phyloP scores from a whole-genome alignment of 2,329 filamentous ascomycete species.

The Stenocarpella maydis region DNA sequence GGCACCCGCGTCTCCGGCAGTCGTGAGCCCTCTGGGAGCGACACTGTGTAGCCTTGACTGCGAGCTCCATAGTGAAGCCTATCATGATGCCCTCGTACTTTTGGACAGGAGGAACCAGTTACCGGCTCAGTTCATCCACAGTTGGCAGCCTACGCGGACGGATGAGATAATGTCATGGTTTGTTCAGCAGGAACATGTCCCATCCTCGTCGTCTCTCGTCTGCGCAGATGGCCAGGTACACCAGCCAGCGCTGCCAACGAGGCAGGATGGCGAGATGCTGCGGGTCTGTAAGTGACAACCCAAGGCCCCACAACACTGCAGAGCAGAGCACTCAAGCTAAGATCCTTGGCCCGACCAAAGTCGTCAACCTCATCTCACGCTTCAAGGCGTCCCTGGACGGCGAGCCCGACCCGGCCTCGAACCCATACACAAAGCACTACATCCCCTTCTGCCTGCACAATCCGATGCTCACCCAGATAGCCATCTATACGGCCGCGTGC shows the following conservation, averaged over 20 bases:
- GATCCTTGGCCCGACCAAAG: conserved; percentile 41
- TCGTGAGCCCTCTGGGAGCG: neutral
- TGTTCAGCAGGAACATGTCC: conserved; percentile 40
- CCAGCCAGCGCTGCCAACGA: conserved; percentile 52
- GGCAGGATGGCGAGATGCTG: conserved; percentile 57
- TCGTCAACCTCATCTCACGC: conserved; percentile 56
- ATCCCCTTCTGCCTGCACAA: conserved; percentile 58
- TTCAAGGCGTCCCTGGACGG: conserved; percentile 62
- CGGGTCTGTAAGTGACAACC: conserved; percentile 52
- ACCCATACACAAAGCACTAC: conserved; percentile 57
- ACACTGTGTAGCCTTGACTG: conserved; percentile 39
- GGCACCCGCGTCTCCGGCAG: neutral
- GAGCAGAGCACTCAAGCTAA: neutral
- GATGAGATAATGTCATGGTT: conserved; percentile 39
- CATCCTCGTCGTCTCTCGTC: neutral
- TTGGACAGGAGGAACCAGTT: conserved; percentile 39
- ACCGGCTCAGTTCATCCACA: conserved; percentile 35
- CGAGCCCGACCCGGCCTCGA: conserved; percentile 50
- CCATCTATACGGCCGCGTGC: conserved; percentile 59
- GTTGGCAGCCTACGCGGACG: conserved; percentile 31
- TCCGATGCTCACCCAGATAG: conserved; percentile 57
- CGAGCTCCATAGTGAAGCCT: conserved; percentile 40
- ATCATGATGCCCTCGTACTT: conserved; percentile 43
- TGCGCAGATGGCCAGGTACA: conserved; percentile 44
- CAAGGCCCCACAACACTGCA: neutral